Conservation (phyloP, 2,329 filamentous ascomycete species). For the Beauveria caledonica region DNA sequence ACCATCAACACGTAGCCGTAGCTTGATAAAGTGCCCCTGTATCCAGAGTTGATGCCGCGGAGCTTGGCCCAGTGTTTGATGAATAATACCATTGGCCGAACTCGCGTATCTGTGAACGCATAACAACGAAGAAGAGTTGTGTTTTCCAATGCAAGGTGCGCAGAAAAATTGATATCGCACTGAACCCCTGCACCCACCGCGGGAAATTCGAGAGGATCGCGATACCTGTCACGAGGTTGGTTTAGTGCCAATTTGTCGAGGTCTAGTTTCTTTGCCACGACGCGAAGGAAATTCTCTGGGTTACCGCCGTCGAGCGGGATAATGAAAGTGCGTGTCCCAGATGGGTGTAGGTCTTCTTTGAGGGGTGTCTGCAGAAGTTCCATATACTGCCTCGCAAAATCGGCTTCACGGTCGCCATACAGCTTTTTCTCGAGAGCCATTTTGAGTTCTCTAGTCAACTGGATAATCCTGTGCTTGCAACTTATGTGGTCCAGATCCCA, state of each 20-base stretch:
- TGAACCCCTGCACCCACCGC: slow-evolving; percentile 72
- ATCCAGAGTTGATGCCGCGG: slow-evolving; percentile 78
- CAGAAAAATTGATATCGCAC: slow-evolving; percentile 88
- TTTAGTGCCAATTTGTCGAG: slow-evolving; percentile 42
- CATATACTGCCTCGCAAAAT: slow-evolving; percentile 41
- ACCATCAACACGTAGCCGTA: slow-evolving; percentile 93
- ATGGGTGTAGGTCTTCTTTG: slow-evolving; percentile 9
- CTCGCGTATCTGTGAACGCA: slow-evolving; percentile 67
- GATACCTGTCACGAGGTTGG: slow-evolving; percentile 45
- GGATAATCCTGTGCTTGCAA: slow-evolving; percentile 44
- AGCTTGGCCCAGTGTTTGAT: slow-evolving; percentile 86
- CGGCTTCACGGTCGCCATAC: slow-evolving; percentile 31
- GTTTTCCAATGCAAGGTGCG: slow-evolving; percentile 75
- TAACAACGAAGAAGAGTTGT: slow-evolving; percentile 78
- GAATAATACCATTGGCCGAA: slow-evolving; percentile 72
- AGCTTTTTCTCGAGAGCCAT: slow-evolving; percentile 39
- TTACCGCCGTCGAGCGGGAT: slow-evolving; percentile 29
- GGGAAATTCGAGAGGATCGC: slow-evolving; percentile 65
- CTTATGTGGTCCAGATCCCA: slow-evolving; percentile 33
- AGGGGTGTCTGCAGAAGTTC: slow-evolving; percentile 36
- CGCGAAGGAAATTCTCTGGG: too few species aligned
- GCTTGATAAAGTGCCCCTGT: slow-evolving; percentile 76
- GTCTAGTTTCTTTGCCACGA: slow-evolving; percentile 22
- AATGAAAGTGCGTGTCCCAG: slow-evolving; percentile 17
- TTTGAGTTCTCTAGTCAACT: slow-evolving; percentile 49